phyloP scores from a whole-genome alignment of 768 basidiomycete species.

The Lactarius akahatsu region DNA sequence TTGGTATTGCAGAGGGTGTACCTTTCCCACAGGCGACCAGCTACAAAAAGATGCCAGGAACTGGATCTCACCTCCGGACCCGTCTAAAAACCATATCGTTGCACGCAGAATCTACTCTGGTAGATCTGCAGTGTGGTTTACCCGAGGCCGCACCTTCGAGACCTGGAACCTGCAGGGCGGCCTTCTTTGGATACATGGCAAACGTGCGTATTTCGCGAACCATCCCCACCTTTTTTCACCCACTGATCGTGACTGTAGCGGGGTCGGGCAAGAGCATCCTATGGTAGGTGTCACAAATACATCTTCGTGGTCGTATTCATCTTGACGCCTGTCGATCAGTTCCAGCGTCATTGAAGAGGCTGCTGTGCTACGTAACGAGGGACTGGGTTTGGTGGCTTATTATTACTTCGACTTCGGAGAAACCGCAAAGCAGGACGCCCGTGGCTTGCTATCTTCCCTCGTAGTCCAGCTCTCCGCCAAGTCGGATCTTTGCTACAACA shows the following conservation, averaged over 20 bases:
- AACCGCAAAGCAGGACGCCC: not conserved
- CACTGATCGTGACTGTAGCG: not conserved
- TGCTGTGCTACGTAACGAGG: not conserved
- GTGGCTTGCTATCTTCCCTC: not conserved
- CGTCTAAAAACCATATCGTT: slow-evolving; percentile 11
- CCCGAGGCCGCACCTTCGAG: not conserved
- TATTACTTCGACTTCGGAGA: not conserved
- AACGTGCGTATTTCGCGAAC: not conserved
- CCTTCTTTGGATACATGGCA: not conserved
- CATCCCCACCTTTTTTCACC: not conserved
- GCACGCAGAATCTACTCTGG: not conserved
- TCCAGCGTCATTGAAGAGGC: not conserved
- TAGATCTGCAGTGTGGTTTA: not conserved
- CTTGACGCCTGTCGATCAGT: not conserved
- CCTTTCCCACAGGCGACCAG: not conserved
- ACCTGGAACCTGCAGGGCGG: not conserved
- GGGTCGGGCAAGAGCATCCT: not conserved
- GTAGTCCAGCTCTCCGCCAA: not conserved
- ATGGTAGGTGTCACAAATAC: not conserved
- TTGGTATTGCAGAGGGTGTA: not conserved
- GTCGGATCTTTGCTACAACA: not conserved
- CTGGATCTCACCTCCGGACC: slow-evolving; percentile 16
- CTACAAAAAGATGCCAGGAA: not conserved
- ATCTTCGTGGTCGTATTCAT: no score
- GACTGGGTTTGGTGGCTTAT: not conserved